phyloP scores from a whole-genome alignment of 805 yeast species.

The Kodamaea sagamina region DNA sequence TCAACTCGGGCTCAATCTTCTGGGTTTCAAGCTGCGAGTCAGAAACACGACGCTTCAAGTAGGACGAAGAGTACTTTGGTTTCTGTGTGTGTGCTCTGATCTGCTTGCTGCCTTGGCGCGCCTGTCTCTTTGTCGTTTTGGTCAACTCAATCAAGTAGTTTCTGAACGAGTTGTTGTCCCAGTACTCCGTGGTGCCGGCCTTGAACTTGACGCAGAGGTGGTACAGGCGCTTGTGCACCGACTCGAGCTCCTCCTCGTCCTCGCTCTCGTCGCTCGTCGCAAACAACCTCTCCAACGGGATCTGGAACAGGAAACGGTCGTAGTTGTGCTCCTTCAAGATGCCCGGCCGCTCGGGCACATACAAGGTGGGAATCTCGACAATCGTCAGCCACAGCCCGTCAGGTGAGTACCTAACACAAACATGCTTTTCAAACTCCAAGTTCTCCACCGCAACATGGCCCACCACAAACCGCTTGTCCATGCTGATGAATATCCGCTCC shows the following conservation, averaged over 20 bases:
- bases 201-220: conserved; percentile 61
- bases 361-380: conserved; percentile 65
- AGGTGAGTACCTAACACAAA: conserved; percentile 71
- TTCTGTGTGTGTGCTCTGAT: conserved; percentile 24
- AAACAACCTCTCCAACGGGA: conserved; percentile 50
- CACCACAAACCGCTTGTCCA: conserved; percentile 56
- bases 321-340: conserved; percentile 51
- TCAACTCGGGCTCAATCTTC: conserved; percentile 12
- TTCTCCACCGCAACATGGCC: conserved; percentile 84
- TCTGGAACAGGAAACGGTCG: conserved; percentile 71
- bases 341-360: conserved; percentile 55
- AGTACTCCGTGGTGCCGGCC: conserved; percentile 52
- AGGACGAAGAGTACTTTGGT: conserved; percentile 44
- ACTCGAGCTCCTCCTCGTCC: conserved; percentile 11
- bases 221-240: conserved; percentile 22
- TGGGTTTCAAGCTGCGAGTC: conserved; percentile 24
- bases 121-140: conserved; percentile 19
- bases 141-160: conserved; percentile 60
- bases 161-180: conserved; percentile 72
- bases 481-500: conserved; percentile 61
- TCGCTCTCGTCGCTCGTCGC: conserved; percentile 20
- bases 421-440: conserved; percentile 63
- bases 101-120: conserved; percentile 5
- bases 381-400: conserved; percentile 74
- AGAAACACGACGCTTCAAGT: conserved; percentile 34